These are phyloP conservation scores for Ascochyta koolunga DNA, from an alignment of 2,329 filamentous ascomycete species.

Conservation along the genomic window DNA sequence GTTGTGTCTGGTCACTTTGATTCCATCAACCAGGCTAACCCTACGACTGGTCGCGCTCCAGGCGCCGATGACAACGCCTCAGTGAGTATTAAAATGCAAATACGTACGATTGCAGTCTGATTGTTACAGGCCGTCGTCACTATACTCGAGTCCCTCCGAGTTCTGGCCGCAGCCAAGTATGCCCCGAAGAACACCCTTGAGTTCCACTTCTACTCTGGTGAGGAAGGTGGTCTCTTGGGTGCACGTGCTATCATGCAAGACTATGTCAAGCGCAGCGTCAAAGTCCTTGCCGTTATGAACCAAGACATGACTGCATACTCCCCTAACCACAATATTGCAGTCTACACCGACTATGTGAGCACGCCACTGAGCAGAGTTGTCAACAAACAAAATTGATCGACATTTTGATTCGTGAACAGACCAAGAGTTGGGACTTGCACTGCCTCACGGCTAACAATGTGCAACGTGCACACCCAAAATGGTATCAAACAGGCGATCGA, in stretches of 20 bases:
- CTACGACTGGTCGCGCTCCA: conserved; percentile 78
- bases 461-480: no score
- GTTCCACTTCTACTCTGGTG: conserved; percentile 95
- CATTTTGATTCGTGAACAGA: no score
- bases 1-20: conserved; percentile 91
- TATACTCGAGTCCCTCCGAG: conserved; percentile 84
- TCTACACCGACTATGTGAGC: conserved; percentile 80
- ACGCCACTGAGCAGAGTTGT: conserved; percentile 50
- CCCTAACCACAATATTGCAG: conserved; percentile 66
- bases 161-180: conserved; percentile 73
- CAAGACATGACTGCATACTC: conserved; percentile 88
- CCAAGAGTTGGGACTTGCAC: no score
- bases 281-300: conserved; percentile 92
- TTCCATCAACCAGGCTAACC: conserved; percentile 87
- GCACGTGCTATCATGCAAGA: conserved; percentile 82
- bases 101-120: not conserved
- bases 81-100: conserved; percentile 82
- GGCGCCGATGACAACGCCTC: conserved; percentile 92
- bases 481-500: no score
- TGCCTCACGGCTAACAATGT: no score
- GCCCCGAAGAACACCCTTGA: conserved; percentile 81
- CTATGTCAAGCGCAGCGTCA: conserved; percentile 64
- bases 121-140: conserved; percentile 60
- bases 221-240: conserved; percentile 82
- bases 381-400: no score